Evolutionary conservation across 139 green algal genomes (phyloP), one percentile per base, ranked within the genome.

Genomic region (Tetradesmus lagerheimii): DNA sequence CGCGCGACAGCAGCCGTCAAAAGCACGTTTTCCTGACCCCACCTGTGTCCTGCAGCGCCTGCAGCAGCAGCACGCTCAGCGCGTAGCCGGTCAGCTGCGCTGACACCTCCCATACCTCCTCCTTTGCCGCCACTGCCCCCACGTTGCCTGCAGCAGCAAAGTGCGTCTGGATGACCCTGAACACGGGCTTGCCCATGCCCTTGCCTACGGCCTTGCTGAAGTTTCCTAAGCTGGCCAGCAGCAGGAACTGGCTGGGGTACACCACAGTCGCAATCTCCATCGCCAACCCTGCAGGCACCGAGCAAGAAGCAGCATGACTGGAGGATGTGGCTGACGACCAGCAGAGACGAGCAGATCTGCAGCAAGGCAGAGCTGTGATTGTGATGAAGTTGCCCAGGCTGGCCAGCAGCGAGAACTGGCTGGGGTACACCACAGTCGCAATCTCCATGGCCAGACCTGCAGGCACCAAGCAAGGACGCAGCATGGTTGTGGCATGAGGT

Each of bases 121-220:
- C 97, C 92, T 97, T 98, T 74, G 97, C 97, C 0, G 97, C 92
- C 20, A 99, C 95, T 62, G 97, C 96, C 18, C 97, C 97, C 16
- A 99, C 94, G 84, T 99, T 99, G 90, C 67, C 80, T 1, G 38
- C 50, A 16, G 95, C 93, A 37, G 93, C 93, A 87, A 96, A 97
- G 82, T 97, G 94, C 5, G 94, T 96, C 91, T 98, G 96, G n/a
- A 98, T 93, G 43, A 98, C 96, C 29, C 96, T 88, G 92, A 98
- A 99, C 75, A 94, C 95, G 0, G 97, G 97, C 53, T 94, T 95
- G 16, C 94, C 95, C 91, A 98, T 96, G 89, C 95, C 95, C 77
- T 97, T 97, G 92, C 93, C 96, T 43, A 97, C 89, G 0, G 96
- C 94, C 80, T 94, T 95, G 14, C 93, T 86, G 23, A 98, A 95